phyloP scores from a whole-genome alignment of 768 basidiomycete species.

The Tulasnella sp. region DNA sequence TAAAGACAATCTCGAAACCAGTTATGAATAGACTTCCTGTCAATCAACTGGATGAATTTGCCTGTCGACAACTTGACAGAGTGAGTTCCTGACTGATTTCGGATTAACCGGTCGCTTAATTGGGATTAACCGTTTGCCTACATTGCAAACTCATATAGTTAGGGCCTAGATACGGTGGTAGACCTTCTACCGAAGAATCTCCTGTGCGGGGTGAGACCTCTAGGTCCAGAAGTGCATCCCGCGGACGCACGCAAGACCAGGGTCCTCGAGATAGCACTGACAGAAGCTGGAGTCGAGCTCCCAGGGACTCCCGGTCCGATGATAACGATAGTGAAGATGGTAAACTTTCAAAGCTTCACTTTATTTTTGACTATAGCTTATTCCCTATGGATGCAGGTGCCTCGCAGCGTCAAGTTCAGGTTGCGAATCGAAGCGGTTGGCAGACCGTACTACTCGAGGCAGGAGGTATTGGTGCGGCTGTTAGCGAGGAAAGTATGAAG shows the following conservation, averaged over 20 bases:
- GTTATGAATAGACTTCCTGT: slow-evolving; percentile 71
- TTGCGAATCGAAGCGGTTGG: slow-evolving; percentile 68
- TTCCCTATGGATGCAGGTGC: not conserved
- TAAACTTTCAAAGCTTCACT: not conserved
- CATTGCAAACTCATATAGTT: slow-evolving; percentile 4
- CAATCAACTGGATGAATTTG: slow-evolving; percentile 62
- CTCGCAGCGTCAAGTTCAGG: slow-evolving; percentile 26
- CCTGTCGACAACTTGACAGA: slow-evolving; percentile 73
- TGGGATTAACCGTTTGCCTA: not conserved
- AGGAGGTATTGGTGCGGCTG: slow-evolving; percentile 72
- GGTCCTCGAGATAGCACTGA: not conserved
- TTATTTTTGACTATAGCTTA: not conserved
- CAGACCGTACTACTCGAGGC: slow-evolving; percentile 75
- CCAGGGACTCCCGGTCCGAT: not conserved
- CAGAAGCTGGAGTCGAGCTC: not conserved
- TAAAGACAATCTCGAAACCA: slow-evolving; percentile 67
- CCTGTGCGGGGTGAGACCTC: not conserved
- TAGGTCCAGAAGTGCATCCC: no score
- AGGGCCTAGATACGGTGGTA: slow-evolving; percentile 3
- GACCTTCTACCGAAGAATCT: not conserved
- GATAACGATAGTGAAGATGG: slow-evolving; percentile 1
- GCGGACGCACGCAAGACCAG: slow-evolving; percentile 4
- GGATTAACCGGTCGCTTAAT: not conserved
- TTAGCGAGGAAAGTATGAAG: slow-evolving; percentile 85
- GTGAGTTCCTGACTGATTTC: slow-evolving; percentile 32